Conservation (phyloP, 352 stramenopile genomes). For the Phytophthora tubulina region DNA sequence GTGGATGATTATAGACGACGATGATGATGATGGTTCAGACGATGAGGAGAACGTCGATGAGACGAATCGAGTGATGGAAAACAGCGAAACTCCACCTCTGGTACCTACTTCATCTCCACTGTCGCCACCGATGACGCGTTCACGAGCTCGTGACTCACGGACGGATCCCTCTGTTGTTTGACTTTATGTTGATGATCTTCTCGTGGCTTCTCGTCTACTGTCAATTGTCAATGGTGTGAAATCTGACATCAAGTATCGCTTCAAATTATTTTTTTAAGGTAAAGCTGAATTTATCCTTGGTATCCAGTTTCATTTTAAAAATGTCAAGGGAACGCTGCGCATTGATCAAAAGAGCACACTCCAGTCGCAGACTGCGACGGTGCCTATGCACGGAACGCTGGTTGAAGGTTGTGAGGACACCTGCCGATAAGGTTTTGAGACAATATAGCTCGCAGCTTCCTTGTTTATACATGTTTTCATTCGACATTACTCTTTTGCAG, state of each 20-base stretch:
- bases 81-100: not conserved
- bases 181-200: not conserved
- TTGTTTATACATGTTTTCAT: too few relatives aligned
- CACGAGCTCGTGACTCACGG: not conserved
- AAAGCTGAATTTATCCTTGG: slow-evolving; percentile 1
- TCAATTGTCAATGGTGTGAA: not conserved
- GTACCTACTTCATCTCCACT: not conserved
- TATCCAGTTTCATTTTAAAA: not conserved
- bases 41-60: not conserved
- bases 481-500: too few relatives aligned
- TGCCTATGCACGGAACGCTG: too few relatives aligned
- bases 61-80: not conserved
- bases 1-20: not conserved
- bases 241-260: not conserved
- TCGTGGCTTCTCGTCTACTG: not conserved
- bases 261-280: not conserved
- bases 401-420: too few relatives aligned
- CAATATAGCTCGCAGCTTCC: too few relatives aligned
- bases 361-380: too few relatives aligned
- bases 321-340: not conserved
- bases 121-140: not conserved
- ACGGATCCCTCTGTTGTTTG: not conserved
- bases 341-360: not conserved
- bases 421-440: too few relatives aligned
- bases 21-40: not conserved